phyloP scores from a whole-genome alignment of 2,329 filamentous ascomycete genomes.

The Ascochyta lentis region DNA sequence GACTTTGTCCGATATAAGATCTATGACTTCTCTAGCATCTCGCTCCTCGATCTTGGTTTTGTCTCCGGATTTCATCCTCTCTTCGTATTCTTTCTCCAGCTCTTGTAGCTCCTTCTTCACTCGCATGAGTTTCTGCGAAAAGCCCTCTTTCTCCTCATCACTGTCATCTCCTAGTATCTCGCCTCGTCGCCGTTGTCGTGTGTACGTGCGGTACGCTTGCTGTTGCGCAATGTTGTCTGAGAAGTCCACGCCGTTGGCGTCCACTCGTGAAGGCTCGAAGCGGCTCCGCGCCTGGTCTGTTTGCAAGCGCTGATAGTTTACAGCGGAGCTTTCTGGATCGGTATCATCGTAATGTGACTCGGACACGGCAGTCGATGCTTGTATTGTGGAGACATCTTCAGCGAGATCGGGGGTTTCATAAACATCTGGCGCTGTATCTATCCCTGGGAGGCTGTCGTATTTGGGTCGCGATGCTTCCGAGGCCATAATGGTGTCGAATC shows the following conservation, averaged over 20 bases:
- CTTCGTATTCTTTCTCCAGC: constrained; percentile 63
- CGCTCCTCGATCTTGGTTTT: constrained; percentile 48
- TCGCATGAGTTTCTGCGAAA: constrained; percentile 80
- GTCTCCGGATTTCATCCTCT: constrained; percentile 53
- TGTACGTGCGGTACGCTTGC: constrained; percentile 81
- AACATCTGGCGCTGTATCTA: constrained; percentile 87
- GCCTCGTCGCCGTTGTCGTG: constrained; percentile 67
- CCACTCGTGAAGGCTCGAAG: constrained; percentile 77
- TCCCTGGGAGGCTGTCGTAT: constrained; percentile 59
- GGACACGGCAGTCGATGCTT: constrained; percentile 52
- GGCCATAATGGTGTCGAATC: constrained; percentile 28
- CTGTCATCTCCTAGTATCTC: constrained; percentile 75
- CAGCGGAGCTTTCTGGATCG: constrained; percentile 50
- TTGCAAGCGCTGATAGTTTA: constrained; percentile 78
- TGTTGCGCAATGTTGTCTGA: constrained; percentile 83
- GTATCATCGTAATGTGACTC: constrained; percentile 64
- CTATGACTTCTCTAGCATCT: constrained; percentile 65
- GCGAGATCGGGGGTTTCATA: constrained; percentile 95
- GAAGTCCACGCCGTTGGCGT: constrained; percentile 82
- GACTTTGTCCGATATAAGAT: constrained; percentile 71
- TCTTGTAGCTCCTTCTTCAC: constrained; percentile 82
- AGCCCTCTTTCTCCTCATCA: constrained; percentile 69
- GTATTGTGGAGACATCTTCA: constrained; percentile 85
- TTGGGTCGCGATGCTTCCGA: constrained; percentile 42
- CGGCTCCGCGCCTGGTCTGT: constrained; percentile 79